Evolutionary conservation across 2,329 filamentous ascomycete species (phyloP).

Genomic region (Tricladium varicosporioides): DNA sequence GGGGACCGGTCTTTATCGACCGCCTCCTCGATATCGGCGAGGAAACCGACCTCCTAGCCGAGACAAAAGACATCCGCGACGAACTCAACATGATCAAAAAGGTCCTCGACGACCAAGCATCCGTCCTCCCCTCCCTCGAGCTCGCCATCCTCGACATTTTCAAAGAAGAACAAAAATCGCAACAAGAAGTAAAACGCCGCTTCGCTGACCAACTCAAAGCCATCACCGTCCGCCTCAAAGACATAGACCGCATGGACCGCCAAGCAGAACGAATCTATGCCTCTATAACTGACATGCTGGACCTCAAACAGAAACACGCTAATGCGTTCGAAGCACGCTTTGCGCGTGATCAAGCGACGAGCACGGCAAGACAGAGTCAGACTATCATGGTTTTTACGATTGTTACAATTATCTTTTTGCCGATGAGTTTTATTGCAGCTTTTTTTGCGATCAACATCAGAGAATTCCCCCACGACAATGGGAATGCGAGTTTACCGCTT

Average conservation of each 20-base stretch:
- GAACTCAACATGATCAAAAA: constrained; percentile 47
- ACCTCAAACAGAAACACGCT: constrained; percentile 31
- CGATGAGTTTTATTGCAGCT: constrained; percentile 29
- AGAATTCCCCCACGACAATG: constrained; percentile 20
- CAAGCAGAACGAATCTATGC: constrained; percentile 75
- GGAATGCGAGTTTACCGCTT: constrained; percentile 17
- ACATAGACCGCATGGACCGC: constrained; percentile 67
- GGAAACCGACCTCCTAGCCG: constrained; percentile 42
- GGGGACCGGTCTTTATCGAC: constrained; percentile 25
- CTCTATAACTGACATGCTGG: constrained; percentile 65
- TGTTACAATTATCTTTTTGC: constrained; percentile 35
- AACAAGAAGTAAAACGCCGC: constrained; percentile 25
- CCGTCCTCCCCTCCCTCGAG: constrained; percentile 25
- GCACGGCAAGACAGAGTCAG: constrained; percentile 29
- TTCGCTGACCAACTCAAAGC: constrained; percentile 23
- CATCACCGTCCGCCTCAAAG: constrained; percentile 24
- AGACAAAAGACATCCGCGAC: constrained; percentile 47
- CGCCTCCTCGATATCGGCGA: constrained; percentile 41
- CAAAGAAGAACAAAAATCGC: constrained; percentile 18
- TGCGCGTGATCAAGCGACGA: constrained; percentile 28
- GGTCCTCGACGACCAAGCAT: constrained; percentile 36
- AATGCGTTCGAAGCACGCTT: constrained; percentile 32
- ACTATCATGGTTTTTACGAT: constrained; percentile 35
- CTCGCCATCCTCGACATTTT: constrained; percentile 26
- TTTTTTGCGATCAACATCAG: constrained; percentile 29